Percentiles rank a stretch among this genome's conserved stretches.
Conservation (phyloP, 2,329 filamentous ascomycete genomes). For the Cyphellophora attinorum region DNA sequence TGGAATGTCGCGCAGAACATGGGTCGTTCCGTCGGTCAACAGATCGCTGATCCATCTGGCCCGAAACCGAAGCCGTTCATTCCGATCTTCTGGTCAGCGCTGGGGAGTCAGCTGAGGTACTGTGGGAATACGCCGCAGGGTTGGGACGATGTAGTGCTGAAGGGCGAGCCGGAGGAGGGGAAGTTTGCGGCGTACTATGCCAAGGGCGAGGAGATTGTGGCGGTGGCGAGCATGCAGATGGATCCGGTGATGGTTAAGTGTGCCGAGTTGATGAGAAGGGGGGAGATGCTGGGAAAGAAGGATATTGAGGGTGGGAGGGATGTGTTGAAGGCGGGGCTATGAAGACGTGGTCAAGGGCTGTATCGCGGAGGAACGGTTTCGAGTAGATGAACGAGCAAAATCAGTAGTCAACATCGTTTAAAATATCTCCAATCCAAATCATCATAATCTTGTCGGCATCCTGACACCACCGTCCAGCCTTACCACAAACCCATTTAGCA, state of each 20-base stretch:
- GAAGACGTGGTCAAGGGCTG: constrained; percentile 1
- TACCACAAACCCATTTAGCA: constrained; percentile 19
- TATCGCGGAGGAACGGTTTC: too few relatives aligned
- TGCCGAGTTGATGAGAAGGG: constrained; percentile 73
- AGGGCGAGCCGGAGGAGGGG: constrained; percentile 64
- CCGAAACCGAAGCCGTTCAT: constrained; percentile 62
- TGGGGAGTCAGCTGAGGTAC: constrained; percentile 83
- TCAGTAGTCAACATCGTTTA: too few relatives aligned
- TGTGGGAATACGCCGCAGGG: constrained; percentile 77
- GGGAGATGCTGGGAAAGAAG: constrained; percentile 73
- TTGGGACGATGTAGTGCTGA: constrained; percentile 76
- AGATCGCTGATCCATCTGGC: constrained; percentile 58
- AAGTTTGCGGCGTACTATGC: constrained; percentile 88
- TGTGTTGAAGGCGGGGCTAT: constrained; percentile 26
- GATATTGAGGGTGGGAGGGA: constrained; percentile 53
- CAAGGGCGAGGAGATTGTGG: constrained; percentile 76
- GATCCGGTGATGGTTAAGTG: constrained; percentile 79
- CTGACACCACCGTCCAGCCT: constrained; percentile 18
- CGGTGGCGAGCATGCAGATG: constrained; percentile 80
- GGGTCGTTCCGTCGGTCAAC: constrained; percentile 67
- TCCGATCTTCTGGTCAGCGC: constrained; percentile 92
- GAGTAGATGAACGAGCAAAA: too few relatives aligned
- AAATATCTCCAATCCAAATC: too few relatives aligned
- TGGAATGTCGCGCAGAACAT: constrained; percentile 95
- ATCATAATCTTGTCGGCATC: constrained; percentile 18